phyloP scores from a whole-genome alignment of 257 asterid species.

The Solanum bukasovii region DNA sequence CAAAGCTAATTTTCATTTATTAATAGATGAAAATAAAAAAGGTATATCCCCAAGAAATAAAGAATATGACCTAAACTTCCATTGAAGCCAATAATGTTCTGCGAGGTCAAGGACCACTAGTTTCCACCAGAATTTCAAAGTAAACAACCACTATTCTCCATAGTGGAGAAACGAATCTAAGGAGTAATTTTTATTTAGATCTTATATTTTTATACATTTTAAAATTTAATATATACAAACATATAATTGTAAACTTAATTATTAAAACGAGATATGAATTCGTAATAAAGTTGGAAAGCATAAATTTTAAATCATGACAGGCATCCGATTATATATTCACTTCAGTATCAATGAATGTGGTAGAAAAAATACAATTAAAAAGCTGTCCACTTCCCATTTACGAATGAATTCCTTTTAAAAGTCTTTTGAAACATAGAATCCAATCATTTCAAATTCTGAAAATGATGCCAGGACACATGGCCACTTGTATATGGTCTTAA shows the following conservation, averaged over 20 bases:
- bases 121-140: neutral
- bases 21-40: too few species aligned
- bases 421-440: neutral
- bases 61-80: neutral
- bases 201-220: neutral
- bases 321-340: neutral
- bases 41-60: neutral
- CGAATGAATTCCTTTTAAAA: neutral
- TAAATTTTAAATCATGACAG: neutral
- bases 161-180: neutral
- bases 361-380: neutral
- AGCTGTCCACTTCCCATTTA: neutral
- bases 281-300: neutral
- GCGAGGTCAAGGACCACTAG: neutral
- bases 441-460: neutral
- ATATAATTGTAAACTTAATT: neutral
- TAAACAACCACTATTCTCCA: neutral
- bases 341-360: neutral
- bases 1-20: too few species aligned
- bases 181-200: neutral
- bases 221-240: neutral
- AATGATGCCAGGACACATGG: neutral
- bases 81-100: neutral
- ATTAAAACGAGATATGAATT: neutral
- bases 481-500: neutral